Evolutionary conservation across 768 basidiomycete genomes (phyloP).

Genomic region (Termitomyces titanicus): DNA sequence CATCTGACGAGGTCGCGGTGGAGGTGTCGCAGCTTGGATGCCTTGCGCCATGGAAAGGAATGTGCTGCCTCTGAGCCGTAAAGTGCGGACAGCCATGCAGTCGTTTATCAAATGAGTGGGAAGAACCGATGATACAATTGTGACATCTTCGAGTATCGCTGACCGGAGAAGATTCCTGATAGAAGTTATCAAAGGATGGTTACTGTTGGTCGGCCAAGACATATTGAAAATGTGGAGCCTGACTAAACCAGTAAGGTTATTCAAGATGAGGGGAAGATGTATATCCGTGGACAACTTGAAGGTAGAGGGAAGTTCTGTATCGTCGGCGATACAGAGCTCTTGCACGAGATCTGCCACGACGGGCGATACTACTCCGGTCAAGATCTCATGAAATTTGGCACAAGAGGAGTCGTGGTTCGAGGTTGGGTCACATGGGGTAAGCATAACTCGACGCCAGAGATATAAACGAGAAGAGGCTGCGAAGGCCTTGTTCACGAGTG

Average conservation of each 20-base stretch:
- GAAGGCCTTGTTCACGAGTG: neutral
- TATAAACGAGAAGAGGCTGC: neutral
- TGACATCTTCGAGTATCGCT: neutral
- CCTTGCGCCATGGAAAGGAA: neutral
- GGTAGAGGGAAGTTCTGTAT: neutral
- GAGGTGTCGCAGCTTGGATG: neutral
- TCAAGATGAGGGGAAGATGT: conserved; percentile 1
- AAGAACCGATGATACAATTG: neutral
- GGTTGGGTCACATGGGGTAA: neutral
- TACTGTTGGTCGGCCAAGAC: neutral
- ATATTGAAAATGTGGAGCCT: neutral
- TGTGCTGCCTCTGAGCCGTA: neutral
- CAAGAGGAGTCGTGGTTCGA: neutral
- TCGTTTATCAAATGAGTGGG: conserved; percentile 2
- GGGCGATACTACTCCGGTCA: neutral
- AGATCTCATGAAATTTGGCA: neutral
- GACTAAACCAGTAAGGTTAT: neutral
- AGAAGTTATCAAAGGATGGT: neutral
- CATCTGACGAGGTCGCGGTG: neutral
- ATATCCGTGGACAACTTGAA: neutral
- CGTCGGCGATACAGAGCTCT: neutral
- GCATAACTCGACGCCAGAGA: conserved; percentile 3
- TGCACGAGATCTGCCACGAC: neutral
- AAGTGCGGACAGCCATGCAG: neutral
- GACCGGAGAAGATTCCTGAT: neutral